Base-by-base conservation (phyloP, 139 green algal species). In the Parachlorella kessleri region DNA sequence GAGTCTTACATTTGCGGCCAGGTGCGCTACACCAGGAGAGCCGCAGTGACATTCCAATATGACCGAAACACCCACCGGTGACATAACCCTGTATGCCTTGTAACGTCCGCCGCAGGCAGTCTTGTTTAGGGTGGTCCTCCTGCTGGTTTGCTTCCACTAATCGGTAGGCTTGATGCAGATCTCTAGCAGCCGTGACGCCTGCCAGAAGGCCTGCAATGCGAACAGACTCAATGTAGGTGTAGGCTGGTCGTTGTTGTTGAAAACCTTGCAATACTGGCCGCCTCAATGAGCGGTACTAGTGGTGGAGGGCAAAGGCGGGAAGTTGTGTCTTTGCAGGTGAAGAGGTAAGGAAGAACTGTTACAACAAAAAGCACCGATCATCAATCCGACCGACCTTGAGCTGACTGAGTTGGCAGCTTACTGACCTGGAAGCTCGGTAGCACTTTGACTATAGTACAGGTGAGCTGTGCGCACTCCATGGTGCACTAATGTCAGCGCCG, bases 71-170 rank as follows among this genome's bases (percentile, higher is more conserved):
- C 68, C 73, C 53, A 88, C 84, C 9, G 81, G 76, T 0, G 75
- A 18, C 65, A 84, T 18, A 1, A 72, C 42, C 1, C 28, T 21
- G n/a, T 24, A 87, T 77, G 67, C 59, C 67, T 6, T 5, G 39
- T 33, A 90, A 78, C 4, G 75, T 7, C 18, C 48, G 41, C 37
- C 73, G 55, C 68, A 90, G 55, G 0, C 77, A 77, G 2, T 68
- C 64, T 28, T 84, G 86, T 76, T 90, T 90, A 35, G 86, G 84
- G 7, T 86, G 83, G 67, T 90, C 86, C 26, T 81, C 68, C 55
- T 81, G 71, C 32, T 68, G 48, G 3, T 73, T 81, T 7, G 68
- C 38, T 36, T 87, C 77, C 48, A 90, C 86, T 33, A 82, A 41
- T 6, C 33, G 6, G 33, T 72, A 81, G 28, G 10, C 42, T 69